phyloP scores from a whole-genome alignment of 495 filamentous ascomycete genomes.

The Clohesyomyces aquaticus region DNA sequence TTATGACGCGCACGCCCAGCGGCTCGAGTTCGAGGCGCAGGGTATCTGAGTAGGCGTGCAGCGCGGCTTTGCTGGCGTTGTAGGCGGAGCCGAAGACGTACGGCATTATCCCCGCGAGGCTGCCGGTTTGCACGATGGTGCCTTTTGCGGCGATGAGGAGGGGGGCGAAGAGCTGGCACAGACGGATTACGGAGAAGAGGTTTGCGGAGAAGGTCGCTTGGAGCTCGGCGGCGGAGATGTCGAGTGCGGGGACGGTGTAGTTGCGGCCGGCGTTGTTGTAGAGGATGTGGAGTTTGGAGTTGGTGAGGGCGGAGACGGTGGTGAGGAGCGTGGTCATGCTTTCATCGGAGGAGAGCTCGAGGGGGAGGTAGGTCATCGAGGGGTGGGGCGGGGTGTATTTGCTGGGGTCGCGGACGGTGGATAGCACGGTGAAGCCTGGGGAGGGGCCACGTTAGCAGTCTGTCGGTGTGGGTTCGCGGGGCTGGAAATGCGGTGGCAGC shows the following conservation, averaged over 20 bases:
- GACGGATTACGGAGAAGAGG: constrained; percentile 61
- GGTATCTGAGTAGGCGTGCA: constrained; percentile 64
- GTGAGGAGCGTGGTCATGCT: constrained; percentile 53
- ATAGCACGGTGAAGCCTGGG: constrained; percentile 56
- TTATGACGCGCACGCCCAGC: constrained; percentile 52
- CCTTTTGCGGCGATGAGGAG: constrained; percentile 62
- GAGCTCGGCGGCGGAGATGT: constrained; percentile 57
- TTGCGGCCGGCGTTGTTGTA: constrained; percentile 67
- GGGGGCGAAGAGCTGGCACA: constrained; percentile 63
- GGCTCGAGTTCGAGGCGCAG: constrained; percentile 60
- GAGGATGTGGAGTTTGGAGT: constrained; percentile 58
- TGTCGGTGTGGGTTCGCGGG: neutral
- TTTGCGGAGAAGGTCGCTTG: constrained; percentile 61
- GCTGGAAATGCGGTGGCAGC: neutral
- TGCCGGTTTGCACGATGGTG: constrained; percentile 65
- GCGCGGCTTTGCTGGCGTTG: constrained; percentile 66
- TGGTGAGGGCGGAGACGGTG: constrained; percentile 52
- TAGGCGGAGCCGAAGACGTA: constrained; percentile 54
- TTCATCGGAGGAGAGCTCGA: constrained; percentile 56
- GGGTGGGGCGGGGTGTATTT: constrained; percentile 52
- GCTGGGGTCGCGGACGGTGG: constrained; percentile 58
- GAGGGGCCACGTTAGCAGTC: no score
- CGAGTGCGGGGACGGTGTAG: constrained; percentile 65
- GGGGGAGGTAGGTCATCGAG: constrained; percentile 59
- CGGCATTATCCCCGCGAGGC: constrained; percentile 58